Percentiles rank a stretch among this genome's conserved stretches.
Conservation (phyloP, 2,329 filamentous ascomycete genomes). For the Fusarium subglutinans region DNA sequence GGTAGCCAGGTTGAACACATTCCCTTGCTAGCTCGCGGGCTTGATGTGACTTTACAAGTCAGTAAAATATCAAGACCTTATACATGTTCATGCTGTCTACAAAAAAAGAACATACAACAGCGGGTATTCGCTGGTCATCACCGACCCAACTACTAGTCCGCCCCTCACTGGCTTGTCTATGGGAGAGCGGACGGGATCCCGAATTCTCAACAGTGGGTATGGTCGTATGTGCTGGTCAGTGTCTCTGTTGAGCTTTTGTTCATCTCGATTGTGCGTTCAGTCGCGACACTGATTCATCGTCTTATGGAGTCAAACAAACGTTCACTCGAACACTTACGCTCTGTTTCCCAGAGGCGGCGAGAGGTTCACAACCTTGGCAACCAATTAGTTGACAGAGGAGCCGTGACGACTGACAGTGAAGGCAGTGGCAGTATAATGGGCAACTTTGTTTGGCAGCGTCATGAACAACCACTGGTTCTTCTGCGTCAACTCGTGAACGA, state of each 20-base stretch:
- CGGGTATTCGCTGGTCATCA: slow-evolving; percentile 3
- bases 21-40: neutral
- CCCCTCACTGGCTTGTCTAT: slow-evolving; percentile 7
- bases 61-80: neutral
- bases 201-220: slow-evolving; percentile 8
- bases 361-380: no score
- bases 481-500: neutral
- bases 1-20: neutral
- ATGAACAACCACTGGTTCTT: neutral
- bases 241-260: neutral
- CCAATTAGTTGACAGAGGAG: neutral
- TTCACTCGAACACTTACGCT: neutral
- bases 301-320: no score
- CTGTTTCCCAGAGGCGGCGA: neutral
- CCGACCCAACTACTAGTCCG: slow-evolving; percentile 3
- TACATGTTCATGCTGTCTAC: neutral
- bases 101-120: neutral
- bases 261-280: neutral
- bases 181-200: slow-evolving; percentile 3
- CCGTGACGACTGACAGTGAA: neutral
- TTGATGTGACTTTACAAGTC: no score
- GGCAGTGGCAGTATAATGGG: neutral
- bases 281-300: neutral
- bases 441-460: neutral
- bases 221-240: neutral